Conservation (phyloP, 2,329 filamentous ascomycete species). For the Pseudocercospora eumusae region DNA sequence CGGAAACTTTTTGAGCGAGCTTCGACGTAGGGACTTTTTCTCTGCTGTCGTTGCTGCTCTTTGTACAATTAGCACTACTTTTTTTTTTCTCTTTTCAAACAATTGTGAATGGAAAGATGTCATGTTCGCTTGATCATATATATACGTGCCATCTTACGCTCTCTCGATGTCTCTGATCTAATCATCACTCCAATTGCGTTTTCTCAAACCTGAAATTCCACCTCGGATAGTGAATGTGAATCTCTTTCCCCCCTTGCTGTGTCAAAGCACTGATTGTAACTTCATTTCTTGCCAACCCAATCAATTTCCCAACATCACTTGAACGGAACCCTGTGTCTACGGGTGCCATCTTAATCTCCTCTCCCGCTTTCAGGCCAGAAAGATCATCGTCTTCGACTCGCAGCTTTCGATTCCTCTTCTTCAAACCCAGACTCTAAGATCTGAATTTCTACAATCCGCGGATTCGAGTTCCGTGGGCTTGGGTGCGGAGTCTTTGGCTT, state of each 20-base stretch:
- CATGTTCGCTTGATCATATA: background rate
- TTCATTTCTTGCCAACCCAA: conserved; percentile 20
- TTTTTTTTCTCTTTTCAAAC: too few relatives aligned
- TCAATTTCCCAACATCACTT: conserved; percentile 24
- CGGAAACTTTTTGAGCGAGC: background rate
- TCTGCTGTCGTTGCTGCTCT: background rate
- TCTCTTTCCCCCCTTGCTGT: conserved; percentile 18
- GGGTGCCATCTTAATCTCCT: conserved; percentile 22
- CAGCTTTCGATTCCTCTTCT: background rate
- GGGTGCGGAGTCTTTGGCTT: conserved; percentile 16
- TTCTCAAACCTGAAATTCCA: conserved; percentile 40
- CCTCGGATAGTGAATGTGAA: conserved; percentile 40
- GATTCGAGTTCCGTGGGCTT: conserved; percentile 26
- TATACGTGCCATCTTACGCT: background rate
- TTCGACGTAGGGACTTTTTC: too few relatives aligned
- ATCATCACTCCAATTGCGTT: background rate
- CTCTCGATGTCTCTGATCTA: background rate
- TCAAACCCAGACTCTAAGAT: conserved; percentile 21
- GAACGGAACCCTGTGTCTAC: conserved; percentile 24
- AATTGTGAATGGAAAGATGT: conserved; percentile 1
- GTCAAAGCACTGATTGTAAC: conserved; percentile 21
- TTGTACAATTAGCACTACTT: background rate
- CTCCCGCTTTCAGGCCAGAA: conserved; percentile 15
- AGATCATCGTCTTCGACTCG: conserved; percentile 5
- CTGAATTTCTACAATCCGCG: conserved; percentile 14